Base-by-base conservation (phyloP, 2,329 filamentous ascomycete genomes). In the Ascochyta fabae region DNA sequence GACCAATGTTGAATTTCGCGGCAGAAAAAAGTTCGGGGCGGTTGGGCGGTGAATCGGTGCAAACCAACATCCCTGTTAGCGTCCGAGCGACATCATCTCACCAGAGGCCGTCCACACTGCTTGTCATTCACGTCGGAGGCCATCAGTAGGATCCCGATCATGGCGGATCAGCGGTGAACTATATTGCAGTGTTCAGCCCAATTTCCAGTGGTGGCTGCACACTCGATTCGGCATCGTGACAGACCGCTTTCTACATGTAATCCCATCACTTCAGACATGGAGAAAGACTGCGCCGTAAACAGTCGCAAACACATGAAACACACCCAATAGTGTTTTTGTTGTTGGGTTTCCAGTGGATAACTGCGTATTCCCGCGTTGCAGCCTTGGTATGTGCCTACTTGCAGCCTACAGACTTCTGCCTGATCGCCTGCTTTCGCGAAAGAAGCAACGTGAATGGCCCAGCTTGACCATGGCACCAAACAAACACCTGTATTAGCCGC, bases 21-120 rank as follows among this genome's bases (percentile, higher is more conserved):
- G 62, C 61, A 65, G 51, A 64, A 67, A 67, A 61, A 67, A 61
- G 42, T 64, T 61, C 56, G 47, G 53, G 47, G 39, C 39, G 31
- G 22, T 34, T 4, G n/a, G 44, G 54, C 54, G 54, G 54, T 53
- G 54, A 48, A n/a, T 8, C 6, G 22, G n/a, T 34, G 8, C 16
- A 13, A 3, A 24, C 12, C 4, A 13, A 6, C n/a, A 26, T 38
- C 53, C 53, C 31, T 47, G 53, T 31, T 38, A 45, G 33, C 7
- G 36, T 34, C 24, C 10, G n/a, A 29, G n/a, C 35, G 38, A 40
- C 35, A 46, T 15, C 46, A 39, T 27, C 13, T n/a, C 19, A 23
- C 2, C 2, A 26, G 39, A 41, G 39, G 39, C 22, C 39, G 35
- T 16, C 35, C 16, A 41, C 27, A 40, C 19, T 19, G 19, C 19